A percentile compares a stretch with the other conserved stretches of the same genome.
These are phyloP conservation scores for Tetrahymena elliotti DNA, from an alignment of 73 alveolate species.

Conservation along the genomic window DNA sequence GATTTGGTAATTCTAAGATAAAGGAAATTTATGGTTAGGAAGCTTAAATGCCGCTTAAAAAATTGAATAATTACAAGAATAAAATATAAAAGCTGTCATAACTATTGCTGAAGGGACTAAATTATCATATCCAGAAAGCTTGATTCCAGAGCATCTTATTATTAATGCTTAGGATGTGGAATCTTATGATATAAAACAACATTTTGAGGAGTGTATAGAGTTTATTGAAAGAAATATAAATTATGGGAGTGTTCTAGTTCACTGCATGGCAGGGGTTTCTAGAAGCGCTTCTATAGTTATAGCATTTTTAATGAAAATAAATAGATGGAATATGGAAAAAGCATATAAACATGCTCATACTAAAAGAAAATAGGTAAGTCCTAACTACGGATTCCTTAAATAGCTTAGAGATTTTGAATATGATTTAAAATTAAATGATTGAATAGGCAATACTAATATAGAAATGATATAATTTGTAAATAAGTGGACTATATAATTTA, in stretches of 20 bases:
- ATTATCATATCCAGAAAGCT: background rate
- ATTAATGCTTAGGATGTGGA: constrained; percentile 21
- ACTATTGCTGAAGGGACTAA: constrained; percentile 11
- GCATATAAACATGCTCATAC: constrained; percentile 66
- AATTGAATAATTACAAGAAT: background rate
- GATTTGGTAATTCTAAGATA: background rate
- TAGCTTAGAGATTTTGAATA: constrained; percentile 71
- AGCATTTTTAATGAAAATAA: constrained; percentile 78
- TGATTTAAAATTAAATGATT: background rate
- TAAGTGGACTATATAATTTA: too few species aligned
- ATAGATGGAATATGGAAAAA: constrained; percentile 57
- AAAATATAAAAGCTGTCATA: constrained; percentile 17
- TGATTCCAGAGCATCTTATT: background rate
- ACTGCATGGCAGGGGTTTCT: constrained; percentile 92
- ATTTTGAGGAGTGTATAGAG: constrained; percentile 12
- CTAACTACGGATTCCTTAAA: constrained; percentile 78
- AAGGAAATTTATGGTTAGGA: constrained; percentile 18
- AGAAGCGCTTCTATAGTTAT: constrained; percentile 78
- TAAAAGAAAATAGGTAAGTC: constrained; percentile 73
- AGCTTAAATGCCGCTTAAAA: constrained; percentile 6
- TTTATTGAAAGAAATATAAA: constrained; percentile 37
- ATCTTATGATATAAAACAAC: background rate
- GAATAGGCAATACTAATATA: background rate
- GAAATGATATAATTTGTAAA: too few species aligned
- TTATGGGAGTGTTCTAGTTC: constrained; percentile 73